Evolutionary conservation across 805 yeast species (phyloP).

Genomic region (Isabelozyma heimii): DNA sequence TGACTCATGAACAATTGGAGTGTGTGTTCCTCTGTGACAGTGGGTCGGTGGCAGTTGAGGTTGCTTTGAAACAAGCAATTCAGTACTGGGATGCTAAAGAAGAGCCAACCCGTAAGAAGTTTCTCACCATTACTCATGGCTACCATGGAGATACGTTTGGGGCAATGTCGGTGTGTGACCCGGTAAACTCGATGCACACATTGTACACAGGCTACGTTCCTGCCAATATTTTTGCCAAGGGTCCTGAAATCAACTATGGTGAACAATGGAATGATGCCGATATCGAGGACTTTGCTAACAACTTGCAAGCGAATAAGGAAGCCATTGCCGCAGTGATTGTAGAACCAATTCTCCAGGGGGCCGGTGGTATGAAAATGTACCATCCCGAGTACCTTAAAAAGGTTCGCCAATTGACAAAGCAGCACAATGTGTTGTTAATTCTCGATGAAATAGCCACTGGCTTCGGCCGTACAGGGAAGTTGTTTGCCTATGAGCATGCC

Average conservation of each 20-base stretch:
- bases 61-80: slow-evolving; percentile 34
- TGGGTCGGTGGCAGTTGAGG: slow-evolving; percentile 32
- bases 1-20: slow-evolving; percentile 23
- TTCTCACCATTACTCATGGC: slow-evolving; percentile 30
- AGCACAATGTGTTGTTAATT: slow-evolving; percentile 57
- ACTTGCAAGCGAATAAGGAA: slow-evolving; percentile 21
- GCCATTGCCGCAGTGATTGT: slow-evolving; percentile 32
- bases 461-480: slow-evolving; percentile 49
- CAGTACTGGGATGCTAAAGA: slow-evolving; percentile 26
- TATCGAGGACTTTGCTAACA: slow-evolving; percentile 19
- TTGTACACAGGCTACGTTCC: slow-evolving; percentile 25
- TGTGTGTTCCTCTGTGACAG: slow-evolving; percentile 6
- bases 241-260: slow-evolving; percentile 14
- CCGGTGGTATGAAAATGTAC: slow-evolving; percentile 35
- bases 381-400: slow-evolving; percentile 12
- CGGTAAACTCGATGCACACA: slow-evolving; percentile 31
- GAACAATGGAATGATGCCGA: slow-evolving; percentile 14
- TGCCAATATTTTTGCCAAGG: slow-evolving; percentile 17
- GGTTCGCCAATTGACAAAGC: slow-evolving; percentile 27
- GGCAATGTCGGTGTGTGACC: slow-evolving; percentile 35
- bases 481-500: slow-evolving; percentile 46
- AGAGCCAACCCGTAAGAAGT: slow-evolving; percentile 17
- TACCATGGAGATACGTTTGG: slow-evolving; percentile 41
- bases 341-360: slow-evolving; percentile 38
- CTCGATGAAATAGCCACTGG: slow-evolving; percentile 76